A percentile compares a stretch with the other conserved stretches of the same genome.
Conservation (phyloP, 140 eudicot species). For the Cichorium intybus region DNA sequence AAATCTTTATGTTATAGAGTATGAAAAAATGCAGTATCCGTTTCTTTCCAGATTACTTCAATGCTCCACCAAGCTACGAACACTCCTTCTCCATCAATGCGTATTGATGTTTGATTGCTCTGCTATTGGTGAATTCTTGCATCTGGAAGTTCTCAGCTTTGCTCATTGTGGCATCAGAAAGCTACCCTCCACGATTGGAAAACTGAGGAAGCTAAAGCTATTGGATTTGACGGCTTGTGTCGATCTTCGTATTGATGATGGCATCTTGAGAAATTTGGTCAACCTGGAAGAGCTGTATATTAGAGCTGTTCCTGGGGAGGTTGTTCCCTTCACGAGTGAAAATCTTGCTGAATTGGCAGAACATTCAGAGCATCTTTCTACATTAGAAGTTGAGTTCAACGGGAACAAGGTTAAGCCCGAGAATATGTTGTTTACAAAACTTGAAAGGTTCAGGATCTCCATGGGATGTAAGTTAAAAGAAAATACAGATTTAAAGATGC, state of each 20-base stretch:
- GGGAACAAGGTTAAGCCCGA: background rate
- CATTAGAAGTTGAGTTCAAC: background rate
- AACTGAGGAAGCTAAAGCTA: too few species aligned
- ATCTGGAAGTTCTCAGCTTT: conserved; percentile 23
- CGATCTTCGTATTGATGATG: too few species aligned
- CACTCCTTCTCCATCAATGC: background rate
- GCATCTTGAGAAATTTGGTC: too few species aligned
- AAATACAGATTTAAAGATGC: too few species aligned
- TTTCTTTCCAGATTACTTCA: too few species aligned
- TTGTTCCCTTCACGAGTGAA: background rate
- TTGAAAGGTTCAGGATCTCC: too few species aligned
- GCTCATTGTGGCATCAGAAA: background rate
- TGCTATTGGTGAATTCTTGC: background rate
- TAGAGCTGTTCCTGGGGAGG: background rate
- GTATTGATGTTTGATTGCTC: background rate
- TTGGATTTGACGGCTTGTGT: too few species aligned
- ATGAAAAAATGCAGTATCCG: background rate
- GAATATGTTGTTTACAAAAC: background rate
- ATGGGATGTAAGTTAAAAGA: too few species aligned
- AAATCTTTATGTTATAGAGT: conserved; percentile 13
- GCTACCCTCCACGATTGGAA: conserved; percentile 9
- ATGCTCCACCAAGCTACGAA: too few species aligned
- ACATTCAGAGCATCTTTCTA: background rate
- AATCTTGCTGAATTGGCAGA: background rate
- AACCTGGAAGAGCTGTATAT: conserved; percentile 27